Percentiles rank a stretch among this genome's conserved stretches.
Conservation (phyloP, 2,329 filamentous ascomycete species). For the Fusarium pseudoanthophilum region DNA sequence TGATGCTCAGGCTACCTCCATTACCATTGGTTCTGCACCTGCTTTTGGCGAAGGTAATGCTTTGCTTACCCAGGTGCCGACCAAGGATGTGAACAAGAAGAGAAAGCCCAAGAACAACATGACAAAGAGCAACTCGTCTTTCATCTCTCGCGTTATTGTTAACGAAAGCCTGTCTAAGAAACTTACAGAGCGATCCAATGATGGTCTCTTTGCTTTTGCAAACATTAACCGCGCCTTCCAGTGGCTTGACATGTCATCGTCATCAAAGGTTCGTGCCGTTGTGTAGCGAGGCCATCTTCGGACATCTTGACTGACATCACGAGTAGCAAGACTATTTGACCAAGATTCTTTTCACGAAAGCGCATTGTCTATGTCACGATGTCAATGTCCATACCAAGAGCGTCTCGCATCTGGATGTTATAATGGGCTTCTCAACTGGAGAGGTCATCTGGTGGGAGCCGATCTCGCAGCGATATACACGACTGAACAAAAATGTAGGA, state of each 20-base stretch:
- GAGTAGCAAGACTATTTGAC: slow-evolving; percentile 84
- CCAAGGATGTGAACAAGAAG: slow-evolving; percentile 81
- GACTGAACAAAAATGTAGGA: slow-evolving; percentile 91
- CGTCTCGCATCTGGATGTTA: slow-evolving; percentile 82
- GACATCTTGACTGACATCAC: slow-evolving; percentile 40
- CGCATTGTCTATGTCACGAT: slow-evolving; percentile 94
- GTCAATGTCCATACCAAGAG: slow-evolving; percentile 87
- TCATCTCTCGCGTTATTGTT: slow-evolving; percentile 94
- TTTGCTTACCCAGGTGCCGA: slow-evolving; percentile 69
- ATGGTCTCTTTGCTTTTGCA: slow-evolving; percentile 89
- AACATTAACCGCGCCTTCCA: slow-evolving; percentile 97
- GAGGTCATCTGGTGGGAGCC: slow-evolving; percentile 99
- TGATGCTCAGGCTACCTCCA: slow-evolving; percentile 56
- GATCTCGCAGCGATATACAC: slow-evolving; percentile 92
- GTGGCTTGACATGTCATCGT: slow-evolving; percentile 89
- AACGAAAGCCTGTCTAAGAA: slow-evolving; percentile 85
- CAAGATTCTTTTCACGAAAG: slow-evolving; percentile 97
- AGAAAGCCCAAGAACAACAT: slow-evolving; percentile 98
- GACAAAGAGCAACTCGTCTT: slow-evolving; percentile 97
- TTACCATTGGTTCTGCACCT: slow-evolving; percentile 62
- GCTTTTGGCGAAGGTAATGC: slow-evolving; percentile 90
- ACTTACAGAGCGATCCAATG: slow-evolving; percentile 78
- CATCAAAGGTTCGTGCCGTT: slow-evolving; percentile 66
- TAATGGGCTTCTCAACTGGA: slow-evolving; percentile 95
- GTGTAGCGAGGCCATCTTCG: not conserved